Conservation (phyloP, 108 stramenopile species). For the Poteriospumella lacustris region DNA sequence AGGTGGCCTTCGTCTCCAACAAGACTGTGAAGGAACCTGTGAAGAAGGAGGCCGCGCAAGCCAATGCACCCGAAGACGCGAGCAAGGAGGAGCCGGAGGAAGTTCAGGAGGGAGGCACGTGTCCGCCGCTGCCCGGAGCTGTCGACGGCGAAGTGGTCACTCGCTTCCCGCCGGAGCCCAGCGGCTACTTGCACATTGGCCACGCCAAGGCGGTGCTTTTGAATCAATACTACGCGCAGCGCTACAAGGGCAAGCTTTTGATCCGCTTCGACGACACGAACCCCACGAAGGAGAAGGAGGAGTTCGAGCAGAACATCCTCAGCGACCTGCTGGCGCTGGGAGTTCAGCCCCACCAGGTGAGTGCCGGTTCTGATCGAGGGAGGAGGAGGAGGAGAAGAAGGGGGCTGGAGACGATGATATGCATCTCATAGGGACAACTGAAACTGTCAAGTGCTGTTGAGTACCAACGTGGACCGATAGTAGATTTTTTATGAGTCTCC, state of each 20-base stretch:
- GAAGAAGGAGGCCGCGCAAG: neutral
- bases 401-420: too few relatives aligned
- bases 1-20: neutral
- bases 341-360: conserved; percentile 76
- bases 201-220: conserved; percentile 91
- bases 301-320: conserved; percentile 78
- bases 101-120: conserved; percentile 5
- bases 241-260: conserved; percentile 84
- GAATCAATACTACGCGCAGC: conserved; percentile 93
- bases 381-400: too few relatives aligned
- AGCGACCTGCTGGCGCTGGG: conserved; percentile 62
- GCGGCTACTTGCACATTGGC: conserved; percentile 96
- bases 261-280: conserved; percentile 97
- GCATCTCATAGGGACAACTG: too few relatives aligned
- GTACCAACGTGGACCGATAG: too few relatives aligned
- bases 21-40: neutral
- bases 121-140: conserved; percentile 64
- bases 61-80: conserved; percentile 22
- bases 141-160: conserved; percentile 75
- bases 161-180: conserved; percentile 97
- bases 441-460: too few relatives aligned
- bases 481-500: too few relatives aligned
- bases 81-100: neutral
- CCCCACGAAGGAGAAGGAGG: conserved; percentile 97
- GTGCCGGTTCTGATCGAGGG: too few relatives aligned